A percentile compares a stretch with the other conserved stretches of the same genome.
These are phyloP conservation scores for Kondoa subrosea DNA, from an alignment of 768 basidiomycete species.

Conservation along the genomic window DNA sequence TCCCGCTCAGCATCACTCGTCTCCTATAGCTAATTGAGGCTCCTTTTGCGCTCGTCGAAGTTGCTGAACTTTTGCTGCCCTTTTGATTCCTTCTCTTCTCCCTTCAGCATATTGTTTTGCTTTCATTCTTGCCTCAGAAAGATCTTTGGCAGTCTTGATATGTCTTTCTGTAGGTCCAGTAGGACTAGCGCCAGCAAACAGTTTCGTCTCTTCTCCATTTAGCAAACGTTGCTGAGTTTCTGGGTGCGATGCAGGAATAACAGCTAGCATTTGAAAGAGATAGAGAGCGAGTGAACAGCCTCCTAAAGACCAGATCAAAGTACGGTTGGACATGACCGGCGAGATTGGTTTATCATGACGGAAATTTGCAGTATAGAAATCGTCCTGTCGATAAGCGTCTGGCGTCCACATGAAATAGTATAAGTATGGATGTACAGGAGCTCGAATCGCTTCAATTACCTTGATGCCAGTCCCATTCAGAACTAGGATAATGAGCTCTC, in stretches of 20 bases:
- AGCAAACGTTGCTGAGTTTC: neutral
- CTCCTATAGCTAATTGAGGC: neutral
- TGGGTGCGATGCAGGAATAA: neutral
- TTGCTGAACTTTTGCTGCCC: neutral
- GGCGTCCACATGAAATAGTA: neutral
- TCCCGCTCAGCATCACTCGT: too few relatives aligned
- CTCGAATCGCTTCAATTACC: too few relatives aligned
- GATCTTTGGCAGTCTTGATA: neutral
- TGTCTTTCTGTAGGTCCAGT: neutral
- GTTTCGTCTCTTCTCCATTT: neutral
- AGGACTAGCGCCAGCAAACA: neutral
- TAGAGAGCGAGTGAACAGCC: neutral
- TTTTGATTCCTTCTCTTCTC: conserved; percentile 4
- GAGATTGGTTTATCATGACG: neutral
- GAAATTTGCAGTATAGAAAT: conserved; percentile 5
- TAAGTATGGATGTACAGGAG: too few relatives aligned
- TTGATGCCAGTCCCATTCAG: neutral
- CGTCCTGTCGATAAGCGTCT: neutral
- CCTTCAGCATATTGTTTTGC: neutral
- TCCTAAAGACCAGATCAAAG: neutral
- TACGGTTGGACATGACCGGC: neutral
- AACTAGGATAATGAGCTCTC: neutral
- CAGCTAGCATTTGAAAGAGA: conserved; percentile 4
- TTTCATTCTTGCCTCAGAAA: neutral
- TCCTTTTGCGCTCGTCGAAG: neutral